A percentile compares a stretch with the other conserved stretches of the same genome.
Conservation (phyloP, 2,329 filamentous ascomycete genomes). For the Fusarium luffae region DNA sequence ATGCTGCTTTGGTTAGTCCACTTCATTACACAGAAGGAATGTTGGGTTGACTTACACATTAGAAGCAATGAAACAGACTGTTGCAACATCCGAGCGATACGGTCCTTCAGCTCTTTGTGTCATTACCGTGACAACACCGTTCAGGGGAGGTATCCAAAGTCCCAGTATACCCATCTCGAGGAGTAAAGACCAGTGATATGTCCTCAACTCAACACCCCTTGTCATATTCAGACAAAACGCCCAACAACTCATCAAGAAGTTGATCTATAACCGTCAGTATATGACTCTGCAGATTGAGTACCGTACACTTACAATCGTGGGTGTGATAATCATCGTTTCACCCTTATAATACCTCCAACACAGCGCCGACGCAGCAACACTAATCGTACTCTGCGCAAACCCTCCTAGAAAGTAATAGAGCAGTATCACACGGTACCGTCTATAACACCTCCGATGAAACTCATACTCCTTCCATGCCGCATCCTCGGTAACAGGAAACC, state of each 20-base stretch:
- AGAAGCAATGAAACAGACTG: constrained; percentile 49
- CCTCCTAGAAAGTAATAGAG: constrained; percentile 54
- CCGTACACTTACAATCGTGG: constrained; percentile 49
- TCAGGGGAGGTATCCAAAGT: constrained; percentile 44
- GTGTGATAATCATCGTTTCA: constrained; percentile 48
- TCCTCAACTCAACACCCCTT: constrained; percentile 51
- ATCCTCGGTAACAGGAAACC: constrained; percentile 51
- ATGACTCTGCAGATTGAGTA: accelerated
- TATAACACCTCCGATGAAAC: constrained; percentile 56
- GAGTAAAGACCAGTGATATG: constrained; percentile 53
- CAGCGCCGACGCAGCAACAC: constrained; percentile 51
- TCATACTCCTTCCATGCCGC: constrained; percentile 51
- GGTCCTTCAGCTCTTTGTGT: background rate
- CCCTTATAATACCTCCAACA: constrained; percentile 53
- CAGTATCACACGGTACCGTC: constrained; percentile 52
- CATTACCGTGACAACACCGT: constrained; percentile 41
- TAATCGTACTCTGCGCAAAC: constrained; percentile 52
- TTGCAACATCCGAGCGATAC: constrained; percentile 44
- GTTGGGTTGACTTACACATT: constrained; percentile 54
- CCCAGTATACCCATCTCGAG: constrained; percentile 48
- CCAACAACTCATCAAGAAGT: constrained; percentile 53
- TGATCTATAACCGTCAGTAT: constrained; percentile 44
- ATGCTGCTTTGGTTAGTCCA: constrained; percentile 42
- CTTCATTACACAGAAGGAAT: accelerated
- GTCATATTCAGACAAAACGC: constrained; percentile 50